These are phyloP conservation scores for Kondoa subrosea DNA, from an alignment of 768 basidiomycete species.

Conservation along the genomic window DNA sequence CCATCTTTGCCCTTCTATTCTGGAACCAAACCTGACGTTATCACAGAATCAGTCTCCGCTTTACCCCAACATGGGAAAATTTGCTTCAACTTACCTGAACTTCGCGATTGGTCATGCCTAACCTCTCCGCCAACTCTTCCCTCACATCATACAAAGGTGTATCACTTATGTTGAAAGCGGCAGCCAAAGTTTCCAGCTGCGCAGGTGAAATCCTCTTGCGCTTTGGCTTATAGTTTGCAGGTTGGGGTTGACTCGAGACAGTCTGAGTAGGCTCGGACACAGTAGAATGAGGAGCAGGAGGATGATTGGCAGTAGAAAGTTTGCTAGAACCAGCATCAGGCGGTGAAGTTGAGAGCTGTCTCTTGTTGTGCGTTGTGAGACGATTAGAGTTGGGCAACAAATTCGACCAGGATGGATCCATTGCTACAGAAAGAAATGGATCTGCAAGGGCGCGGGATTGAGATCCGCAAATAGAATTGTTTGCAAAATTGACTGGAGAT, in stretches of 20 bases:
- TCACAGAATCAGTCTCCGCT: constrained; percentile 5
- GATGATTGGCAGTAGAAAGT: no score
- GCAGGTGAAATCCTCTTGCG: neutral
- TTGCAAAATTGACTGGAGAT: no score
- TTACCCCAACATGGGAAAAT: neutral
- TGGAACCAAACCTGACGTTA: constrained; percentile 19
- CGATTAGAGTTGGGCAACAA: no score
- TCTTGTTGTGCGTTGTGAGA: no score
- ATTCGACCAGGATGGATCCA: no score
- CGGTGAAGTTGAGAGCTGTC: no score
- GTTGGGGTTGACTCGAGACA: neutral
- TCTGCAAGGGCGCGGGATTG: no score
- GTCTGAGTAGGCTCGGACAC: neutral
- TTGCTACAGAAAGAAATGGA: no score
- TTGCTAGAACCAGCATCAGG: no score
- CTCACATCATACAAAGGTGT: neutral
- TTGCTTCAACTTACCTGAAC: constrained; percentile 13
- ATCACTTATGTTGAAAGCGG: neutral
- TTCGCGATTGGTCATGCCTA: constrained; percentile 21
- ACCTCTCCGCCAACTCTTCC: neutral
- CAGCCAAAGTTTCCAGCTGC: neutral
- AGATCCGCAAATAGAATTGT: no score
- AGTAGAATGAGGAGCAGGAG: neutral
- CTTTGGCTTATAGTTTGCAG: neutral
- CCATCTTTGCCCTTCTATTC: constrained; percentile 20